A percentile compares a stretch with the other conserved stretches of the same genome.
phyloP scores from a whole-genome alignment of 2,329 filamentous ascomycete species.

The Fusarium devonianum region DNA sequence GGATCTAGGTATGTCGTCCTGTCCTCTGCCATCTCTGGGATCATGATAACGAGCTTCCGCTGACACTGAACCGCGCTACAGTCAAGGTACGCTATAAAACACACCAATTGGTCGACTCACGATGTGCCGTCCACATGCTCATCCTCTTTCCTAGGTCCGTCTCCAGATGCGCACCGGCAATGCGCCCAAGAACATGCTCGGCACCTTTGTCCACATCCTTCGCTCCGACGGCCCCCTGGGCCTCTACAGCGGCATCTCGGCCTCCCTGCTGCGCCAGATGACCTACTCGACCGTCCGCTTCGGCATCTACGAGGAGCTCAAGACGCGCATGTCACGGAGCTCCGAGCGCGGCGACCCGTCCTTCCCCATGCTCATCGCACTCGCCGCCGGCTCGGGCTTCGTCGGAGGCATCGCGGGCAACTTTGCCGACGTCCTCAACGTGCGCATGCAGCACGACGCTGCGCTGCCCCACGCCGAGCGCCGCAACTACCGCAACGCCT shows the following conservation, averaged over 20 bases:
- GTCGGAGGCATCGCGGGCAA: conserved; percentile 90
- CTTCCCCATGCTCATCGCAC: conserved; percentile 78
- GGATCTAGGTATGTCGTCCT: conserved; percentile 75
- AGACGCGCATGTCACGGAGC: conserved; percentile 66
- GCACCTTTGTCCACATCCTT: conserved; percentile 84
- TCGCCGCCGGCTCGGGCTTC: conserved; percentile 85
- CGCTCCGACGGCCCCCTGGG: conserved; percentile 78
- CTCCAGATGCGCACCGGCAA: conserved; percentile 83
- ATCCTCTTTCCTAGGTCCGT: conserved; percentile 67
- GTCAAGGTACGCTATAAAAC: conserved; percentile 54
- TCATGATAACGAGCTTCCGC: conserved; percentile 21
- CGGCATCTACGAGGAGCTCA: conserved; percentile 94
- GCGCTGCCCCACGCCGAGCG: conserved; percentile 76
- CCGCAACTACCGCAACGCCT: conserved; percentile 86
- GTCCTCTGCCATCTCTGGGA: neutral
- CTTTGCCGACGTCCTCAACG: conserved; percentile 94
- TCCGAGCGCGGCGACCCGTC: conserved; percentile 61
- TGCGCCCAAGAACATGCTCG: conserved; percentile 80
- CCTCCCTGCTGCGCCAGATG: conserved; percentile 89
- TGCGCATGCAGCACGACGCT: conserved; percentile 95
- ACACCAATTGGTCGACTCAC: too few species aligned
- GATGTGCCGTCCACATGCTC: conserved; percentile 19
- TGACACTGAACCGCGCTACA: conserved; percentile 43
- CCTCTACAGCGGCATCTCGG: conserved; percentile 90
- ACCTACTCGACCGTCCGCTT: conserved; percentile 98